Evolutionary conservation across 139 green algal genomes (phyloP), one percentile per base, ranked within the genome.

Genomic region (Zygnema cylindricum): DNA sequence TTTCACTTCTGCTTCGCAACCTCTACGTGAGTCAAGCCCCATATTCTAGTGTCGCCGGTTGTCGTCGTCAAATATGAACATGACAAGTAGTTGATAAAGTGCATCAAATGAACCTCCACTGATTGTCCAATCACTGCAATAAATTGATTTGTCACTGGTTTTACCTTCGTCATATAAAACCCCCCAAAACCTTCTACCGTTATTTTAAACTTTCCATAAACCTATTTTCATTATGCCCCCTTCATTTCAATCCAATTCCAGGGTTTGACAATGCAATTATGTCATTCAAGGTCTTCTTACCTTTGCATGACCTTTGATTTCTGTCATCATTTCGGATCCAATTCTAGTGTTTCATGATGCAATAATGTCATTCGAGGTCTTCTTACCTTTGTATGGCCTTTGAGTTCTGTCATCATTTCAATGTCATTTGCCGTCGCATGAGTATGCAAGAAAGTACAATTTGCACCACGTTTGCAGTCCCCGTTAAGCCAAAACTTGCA

Each of bases 321-420:
- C n/a, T n/a, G n/a, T n/a, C n/a, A n/a, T n/a, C n/a, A n/a, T n/a
- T n/a, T n/a, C n/a, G n/a, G n/a, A n/a, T n/a, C n/a, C n/a, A n/a
- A 63, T 16, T 16, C 49, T 63, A 63, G 16, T 7, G 7, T 7
- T 16, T 63, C 49, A 63, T 16, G 16, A 25, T 63, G 49, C 7
- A 7, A 16, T 63, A 25, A 7, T 16, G 16, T 63, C 49, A 63
- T 7, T 25, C 7, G 7, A 63, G 49, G 49, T 63, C 16, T 63
- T 3, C 77, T 11, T n/a, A 88, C 82, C 82, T 88, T 88, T 76
- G 79, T 69, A 38, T 88, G 83, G 23, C 83, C 83, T 36, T 43
- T 88, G 25, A 88, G 83, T 69, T 88, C 83, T 7, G 83, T 84
- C 83, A 88, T 88, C 69, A 88, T 81, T 42, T 76, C 83, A 42